Evolutionary conservation across 2,329 filamentous ascomycete genomes (phyloP).

Genomic region (Fusarium goolgardi): DNA sequence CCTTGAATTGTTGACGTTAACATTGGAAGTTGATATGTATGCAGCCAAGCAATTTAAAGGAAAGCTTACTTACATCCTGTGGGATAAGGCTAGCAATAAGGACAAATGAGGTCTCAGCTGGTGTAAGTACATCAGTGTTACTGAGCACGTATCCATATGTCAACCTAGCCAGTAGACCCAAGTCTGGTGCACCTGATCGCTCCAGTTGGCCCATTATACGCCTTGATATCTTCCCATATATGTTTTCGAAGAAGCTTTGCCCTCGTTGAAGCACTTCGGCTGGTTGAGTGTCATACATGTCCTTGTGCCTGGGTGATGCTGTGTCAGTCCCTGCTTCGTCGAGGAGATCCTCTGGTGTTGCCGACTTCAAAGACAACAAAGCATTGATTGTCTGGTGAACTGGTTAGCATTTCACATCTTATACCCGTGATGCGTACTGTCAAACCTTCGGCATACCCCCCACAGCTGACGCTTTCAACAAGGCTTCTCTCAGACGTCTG

Average conservation of each 20-base stretch:
- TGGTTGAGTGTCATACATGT: conserved; percentile 37
- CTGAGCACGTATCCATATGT: conserved; percentile 46
- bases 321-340: conserved; percentile 19
- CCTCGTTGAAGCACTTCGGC: conserved; percentile 36
- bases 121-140: conserved; percentile 43
- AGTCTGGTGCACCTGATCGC: conserved; percentile 42
- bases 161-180: conserved; percentile 43
- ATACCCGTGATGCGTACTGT: background rate
- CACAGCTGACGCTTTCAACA: conserved; percentile 44
- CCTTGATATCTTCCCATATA: conserved; percentile 45
- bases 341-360: conserved; percentile 42
- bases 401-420: conserved; percentile 10
- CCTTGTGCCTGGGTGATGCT: conserved; percentile 27
- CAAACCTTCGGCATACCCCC: conserved; percentile 45
- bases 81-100: conserved; percentile 47
- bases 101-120: conserved; percentile 43
- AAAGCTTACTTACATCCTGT: conserved; percentile 41
- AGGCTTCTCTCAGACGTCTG: conserved; percentile 42
- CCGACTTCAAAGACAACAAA: conserved; percentile 39
- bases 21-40: background rate
- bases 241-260: conserved; percentile 39
- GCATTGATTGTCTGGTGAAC: conserved; percentile 42
- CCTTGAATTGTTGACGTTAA: conserved; percentile 29
- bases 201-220: conserved; percentile 46
- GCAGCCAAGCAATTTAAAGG: background rate